Base-by-base conservation (phyloP, 2,329 filamentous ascomycete species). In the Didymellaceae sp. region DNA sequence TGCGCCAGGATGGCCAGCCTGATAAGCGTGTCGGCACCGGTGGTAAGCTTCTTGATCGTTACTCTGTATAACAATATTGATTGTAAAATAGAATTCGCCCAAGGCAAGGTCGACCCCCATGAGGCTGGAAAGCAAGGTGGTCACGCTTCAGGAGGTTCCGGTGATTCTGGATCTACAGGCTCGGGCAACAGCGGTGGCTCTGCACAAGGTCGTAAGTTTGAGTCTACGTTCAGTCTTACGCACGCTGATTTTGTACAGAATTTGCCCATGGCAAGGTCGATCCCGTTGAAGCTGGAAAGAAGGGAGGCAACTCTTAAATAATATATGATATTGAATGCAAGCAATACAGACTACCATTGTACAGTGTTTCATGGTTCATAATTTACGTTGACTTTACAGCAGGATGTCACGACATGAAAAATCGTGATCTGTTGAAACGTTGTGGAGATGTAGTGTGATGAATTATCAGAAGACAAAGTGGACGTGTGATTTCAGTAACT, bases 61-160 rank as follows among this genome's bases (percentile, higher is more conserved):
- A 14, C n/a, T 20, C 14, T 25, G 10, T 9, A 14, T 14, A 9
- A 37, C 21, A 16, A 14, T 17, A 26, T 28, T 53, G 20, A 47
- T 33, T 39, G 9, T 13, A 7, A 6, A 2, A 11, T 13, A 55
- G 54, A 57, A 40, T 57, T 57, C 35, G 54, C 54, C 10, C 54
- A 57, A 32, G 54, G 54, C 38, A 57, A 57, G 40, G 54, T 57
- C 21, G 51, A 57, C 11, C 54, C 54, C 18, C 46, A 52, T 46
- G 54, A 57, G 54, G 54, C 54, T 10, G 54, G 54, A 26, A 52
- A 57, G 46, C 44, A 54, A 35, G 54, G 54, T 24, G 54, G 54
- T 9, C 33, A 47, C 20, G 44, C 50, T 14, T 52, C 54, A 1
- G 54, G 54, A 16, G 33, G 25, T n/a, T 40, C 47, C 8, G 39